phyloP scores from a whole-genome alignment of 331 rosid species.

The Cydonia oblonga region DNA sequence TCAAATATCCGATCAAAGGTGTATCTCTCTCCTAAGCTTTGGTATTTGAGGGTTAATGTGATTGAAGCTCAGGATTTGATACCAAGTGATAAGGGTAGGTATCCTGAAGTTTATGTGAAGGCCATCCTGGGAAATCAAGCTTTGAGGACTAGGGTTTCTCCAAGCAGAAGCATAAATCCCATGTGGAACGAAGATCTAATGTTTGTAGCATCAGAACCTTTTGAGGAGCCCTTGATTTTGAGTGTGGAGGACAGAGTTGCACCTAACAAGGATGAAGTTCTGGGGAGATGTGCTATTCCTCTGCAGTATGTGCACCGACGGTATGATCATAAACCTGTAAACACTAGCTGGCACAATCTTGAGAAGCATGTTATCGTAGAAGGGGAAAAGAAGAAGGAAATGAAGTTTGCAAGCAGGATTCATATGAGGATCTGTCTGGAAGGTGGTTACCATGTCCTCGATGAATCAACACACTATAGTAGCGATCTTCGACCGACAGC shows the following conservation, averaged over 20 bases:
- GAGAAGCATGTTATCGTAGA: conserved; percentile 62
- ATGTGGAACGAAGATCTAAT: conserved; percentile 97
- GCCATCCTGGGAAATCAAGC: conserved; percentile 72
- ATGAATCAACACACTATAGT: conserved; percentile 94
- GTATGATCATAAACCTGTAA: conserved; percentile 72
- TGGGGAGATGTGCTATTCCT: conserved; percentile 63
- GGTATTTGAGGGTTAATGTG: conserved; percentile 92
- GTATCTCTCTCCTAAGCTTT: conserved; percentile 91
- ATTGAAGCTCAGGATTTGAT: conserved; percentile 91
- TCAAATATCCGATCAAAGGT: conserved; percentile 86
- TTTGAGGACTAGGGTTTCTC: conserved; percentile 67
- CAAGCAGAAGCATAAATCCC: conserved; percentile 68
- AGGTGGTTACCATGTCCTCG: conserved; percentile 97
- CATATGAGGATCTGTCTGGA: conserved; percentile 88
- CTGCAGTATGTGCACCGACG: conserved; percentile 52
- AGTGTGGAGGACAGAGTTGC: conserved; percentile 92
- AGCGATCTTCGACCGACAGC: conserved; percentile 98
- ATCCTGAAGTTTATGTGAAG: conserved; percentile 80
- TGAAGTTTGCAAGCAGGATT: conserved; percentile 81
- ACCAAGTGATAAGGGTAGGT: conserved; percentile 71
- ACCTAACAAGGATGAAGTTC: conserved; percentile 69
- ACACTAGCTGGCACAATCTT: conserved; percentile 64
- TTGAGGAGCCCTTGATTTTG: conserved; percentile 75
- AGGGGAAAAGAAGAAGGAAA: conserved; percentile 92
- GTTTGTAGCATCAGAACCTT: conserved; percentile 91